A percentile compares a stretch with the other conserved stretches of the same genome.
phyloP scores from a whole-genome alignment of 2,329 filamentous ascomycete species.

The Pseudopyricularia javanii region DNA sequence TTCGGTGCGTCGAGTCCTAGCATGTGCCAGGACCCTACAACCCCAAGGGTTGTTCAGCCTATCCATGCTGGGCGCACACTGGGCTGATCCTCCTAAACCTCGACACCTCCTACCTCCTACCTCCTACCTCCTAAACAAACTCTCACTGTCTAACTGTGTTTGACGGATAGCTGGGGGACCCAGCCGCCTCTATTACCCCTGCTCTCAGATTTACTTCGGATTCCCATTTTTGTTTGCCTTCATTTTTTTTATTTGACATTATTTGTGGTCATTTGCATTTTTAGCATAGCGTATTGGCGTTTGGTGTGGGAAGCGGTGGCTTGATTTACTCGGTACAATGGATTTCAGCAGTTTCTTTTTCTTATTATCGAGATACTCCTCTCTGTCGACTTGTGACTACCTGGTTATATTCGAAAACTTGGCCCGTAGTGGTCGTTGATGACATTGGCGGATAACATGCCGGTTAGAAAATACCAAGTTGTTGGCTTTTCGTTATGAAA shows the following conservation, averaged over 20 bases:
- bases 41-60: conserved; percentile 28
- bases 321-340: neutral
- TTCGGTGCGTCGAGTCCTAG: conserved; percentile 22
- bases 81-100: conserved; percentile 20
- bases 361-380: conserved; percentile 11
- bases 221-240: neutral
- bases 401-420: conserved; percentile 5
- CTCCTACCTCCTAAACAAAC: neutral
- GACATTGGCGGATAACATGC: neutral
- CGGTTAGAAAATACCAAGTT: neutral
- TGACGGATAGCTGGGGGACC: too few species aligned
- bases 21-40: conserved; percentile 21
- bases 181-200: neutral
- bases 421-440: conserved; percentile 2
- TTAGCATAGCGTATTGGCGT: conserved; percentile 12
- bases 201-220: neutral
- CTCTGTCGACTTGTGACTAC: conserved; percentile 11
- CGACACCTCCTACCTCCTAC: neutral
- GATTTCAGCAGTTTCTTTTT: neutral
- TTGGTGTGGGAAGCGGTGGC: conserved; percentile 1
- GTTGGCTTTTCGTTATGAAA: neutral
- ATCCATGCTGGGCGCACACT: conserved; percentile 41
- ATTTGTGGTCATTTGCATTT: conserved; percentile 1
- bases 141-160: too few species aligned
- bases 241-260: neutral